Percentiles rank a stretch among this genome's conserved stretches.
Evolutionary conservation across 164 flowering plant genomes (phyloP).

Genomic region (Pachysandra terminalis): DNA sequence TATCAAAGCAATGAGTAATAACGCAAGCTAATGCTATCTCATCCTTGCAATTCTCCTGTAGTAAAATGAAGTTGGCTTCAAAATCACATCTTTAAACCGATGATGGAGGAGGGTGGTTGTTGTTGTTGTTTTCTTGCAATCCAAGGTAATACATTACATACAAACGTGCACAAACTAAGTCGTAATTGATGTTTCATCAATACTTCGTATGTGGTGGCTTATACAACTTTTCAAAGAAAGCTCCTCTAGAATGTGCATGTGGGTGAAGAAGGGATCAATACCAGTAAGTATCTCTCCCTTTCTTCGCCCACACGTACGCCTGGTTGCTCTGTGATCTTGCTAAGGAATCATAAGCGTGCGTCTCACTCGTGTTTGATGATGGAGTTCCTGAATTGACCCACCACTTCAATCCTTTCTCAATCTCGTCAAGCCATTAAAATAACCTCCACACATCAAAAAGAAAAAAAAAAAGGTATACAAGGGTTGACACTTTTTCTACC

Average conservation of each 20-base stretch:
- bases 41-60: background rate
- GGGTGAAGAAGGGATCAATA: too few species aligned
- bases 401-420: too few species aligned
- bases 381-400: too few species aligned
- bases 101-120: slow-evolving; percentile 10
- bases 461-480: background rate
- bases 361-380: slow-evolving; percentile 50
- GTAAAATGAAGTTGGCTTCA: slow-evolving; percentile 13
- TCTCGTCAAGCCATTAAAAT: slow-evolving; percentile 23
- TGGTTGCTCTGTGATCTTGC: too few species aligned
- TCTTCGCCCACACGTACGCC: too few species aligned
- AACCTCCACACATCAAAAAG: too few species aligned
- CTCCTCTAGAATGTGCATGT: too few species aligned
- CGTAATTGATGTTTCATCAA: slow-evolving; percentile 19
- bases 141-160: slow-evolving; percentile 19
- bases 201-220: background rate
- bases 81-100: slow-evolving; percentile 20
- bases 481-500: too few species aligned
- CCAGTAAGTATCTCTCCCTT: too few species aligned
- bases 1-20: background rate
- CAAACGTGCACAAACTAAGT: slow-evolving; percentile 15
- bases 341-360: slow-evolving; percentile 17
- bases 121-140: slow-evolving; percentile 20
- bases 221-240: too few species aligned
- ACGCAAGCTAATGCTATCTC: slow-evolving; percentile 5